Evolutionary conservation across 768 basidiomycete species (phyloP).

Genomic region (Mycena vitilis): DNA sequence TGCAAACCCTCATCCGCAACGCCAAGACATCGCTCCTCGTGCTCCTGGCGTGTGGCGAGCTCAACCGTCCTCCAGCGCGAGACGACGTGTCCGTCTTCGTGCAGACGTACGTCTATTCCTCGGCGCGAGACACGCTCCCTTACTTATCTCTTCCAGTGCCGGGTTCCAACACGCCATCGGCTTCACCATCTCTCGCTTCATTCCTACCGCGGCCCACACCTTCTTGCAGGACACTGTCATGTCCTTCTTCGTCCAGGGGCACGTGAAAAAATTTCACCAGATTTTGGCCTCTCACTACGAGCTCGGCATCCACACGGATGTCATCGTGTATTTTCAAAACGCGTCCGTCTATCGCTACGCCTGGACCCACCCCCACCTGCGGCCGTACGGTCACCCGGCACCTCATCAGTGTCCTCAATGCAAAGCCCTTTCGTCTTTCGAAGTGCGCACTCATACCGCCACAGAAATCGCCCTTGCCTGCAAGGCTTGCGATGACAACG

Average conservation of each 20-base stretch:
- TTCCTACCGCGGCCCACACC: neutral
- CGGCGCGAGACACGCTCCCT: neutral
- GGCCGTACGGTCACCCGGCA: neutral
- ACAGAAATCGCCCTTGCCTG: neutral
- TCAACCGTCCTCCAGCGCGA: neutral
- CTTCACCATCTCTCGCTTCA: neutral
- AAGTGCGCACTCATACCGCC: neutral
- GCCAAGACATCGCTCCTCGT: neutral
- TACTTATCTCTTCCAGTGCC: neutral
- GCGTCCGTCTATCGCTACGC: neutral
- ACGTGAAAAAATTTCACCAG: neutral
- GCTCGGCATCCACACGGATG: slow-evolving; percentile 4
- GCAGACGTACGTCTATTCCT: neutral
- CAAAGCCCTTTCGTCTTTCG: neutral
- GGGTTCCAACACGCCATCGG: neutral
- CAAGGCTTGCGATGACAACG: neutral
- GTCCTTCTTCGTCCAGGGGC: neutral
- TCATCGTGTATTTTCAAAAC: neutral
- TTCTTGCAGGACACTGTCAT: slow-evolving; percentile 4
- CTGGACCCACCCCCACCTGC: neutral
- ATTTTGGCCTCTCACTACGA: neutral
- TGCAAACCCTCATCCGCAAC: neutral
- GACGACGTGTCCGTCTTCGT: neutral
- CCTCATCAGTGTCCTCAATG: neutral
- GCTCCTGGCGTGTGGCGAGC: neutral